Evolutionary conservation across 306 rosid genomes (phyloP).

Genomic region (Vachellia pachyceras): DNA sequence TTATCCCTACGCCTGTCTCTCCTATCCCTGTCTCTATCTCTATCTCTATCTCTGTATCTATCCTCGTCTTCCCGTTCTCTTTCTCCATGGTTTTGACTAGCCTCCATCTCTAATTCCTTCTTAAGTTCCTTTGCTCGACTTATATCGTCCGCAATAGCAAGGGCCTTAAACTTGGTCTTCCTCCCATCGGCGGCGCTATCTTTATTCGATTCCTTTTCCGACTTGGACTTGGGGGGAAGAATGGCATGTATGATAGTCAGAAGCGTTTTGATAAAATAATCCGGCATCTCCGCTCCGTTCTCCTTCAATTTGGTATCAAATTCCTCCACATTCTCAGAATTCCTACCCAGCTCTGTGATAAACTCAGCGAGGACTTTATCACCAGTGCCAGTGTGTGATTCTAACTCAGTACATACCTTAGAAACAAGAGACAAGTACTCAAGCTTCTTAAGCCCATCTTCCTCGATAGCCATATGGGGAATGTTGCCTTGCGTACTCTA

Average conservation of each 20-base stretch:
- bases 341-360: constrained; percentile 68
- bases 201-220: constrained; percentile 47
- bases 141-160: constrained; percentile 64
- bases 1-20: constrained; percentile 46
- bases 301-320: constrained; percentile 67
- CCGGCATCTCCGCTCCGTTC: constrained; percentile 77
- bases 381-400: constrained; percentile 71
- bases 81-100: constrained; percentile 37
- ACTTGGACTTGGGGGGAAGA: constrained; percentile 65
- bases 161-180: constrained; percentile 57
- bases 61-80: constrained; percentile 41
- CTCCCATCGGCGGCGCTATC: constrained; percentile 51
- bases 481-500: not conserved
- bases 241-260: constrained; percentile 69
- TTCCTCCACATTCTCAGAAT: constrained; percentile 62
- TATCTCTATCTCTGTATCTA: constrained; percentile 30
- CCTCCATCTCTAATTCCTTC: constrained; percentile 67
- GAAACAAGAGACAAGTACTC: constrained; percentile 82
- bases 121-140: constrained; percentile 68
- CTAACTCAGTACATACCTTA: constrained; percentile 78
- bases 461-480: constrained; percentile 46
- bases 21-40: not conserved
- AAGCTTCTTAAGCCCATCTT: constrained; percentile 67
- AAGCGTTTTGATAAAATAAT: constrained; percentile 68
- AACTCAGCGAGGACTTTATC: constrained; percentile 82